A percentile compares a stretch with the other conserved stretches of the same genome.
These are phyloP conservation scores for Talaromyces islandicus DNA, from an alignment of 2,329 filamentous ascomycete species.

Conservation along the genomic window DNA sequence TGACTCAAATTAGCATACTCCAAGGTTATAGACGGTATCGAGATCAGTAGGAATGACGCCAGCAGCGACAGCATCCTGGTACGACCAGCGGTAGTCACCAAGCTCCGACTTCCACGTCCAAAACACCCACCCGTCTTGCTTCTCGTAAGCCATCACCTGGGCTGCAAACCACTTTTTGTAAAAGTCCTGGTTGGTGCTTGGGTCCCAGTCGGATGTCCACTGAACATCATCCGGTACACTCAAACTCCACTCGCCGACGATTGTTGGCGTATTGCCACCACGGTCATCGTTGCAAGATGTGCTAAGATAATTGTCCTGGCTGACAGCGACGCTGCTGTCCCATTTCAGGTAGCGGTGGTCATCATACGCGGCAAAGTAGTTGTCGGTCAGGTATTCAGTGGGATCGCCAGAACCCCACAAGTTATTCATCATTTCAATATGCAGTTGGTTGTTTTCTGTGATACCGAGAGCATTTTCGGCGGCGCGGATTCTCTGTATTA, in stretches of 20 bases:
- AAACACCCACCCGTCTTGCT: conserved; percentile 49
- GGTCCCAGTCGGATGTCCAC: conserved; percentile 40
- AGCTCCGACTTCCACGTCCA: conserved; percentile 55
- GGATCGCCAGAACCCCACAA: conserved; percentile 54
- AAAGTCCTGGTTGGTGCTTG: conserved; percentile 41
- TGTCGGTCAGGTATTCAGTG: conserved; percentile 38
- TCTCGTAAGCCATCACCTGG: conserved; percentile 52
- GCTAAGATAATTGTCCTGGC: conserved; percentile 46
- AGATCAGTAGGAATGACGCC: conserved; percentile 35
- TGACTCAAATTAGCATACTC: conserved; percentile 5
- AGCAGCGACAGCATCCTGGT: conserved; percentile 32
- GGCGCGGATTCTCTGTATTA: conserved; percentile 39
- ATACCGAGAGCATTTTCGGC: conserved; percentile 44
- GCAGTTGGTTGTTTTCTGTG: conserved; percentile 39
- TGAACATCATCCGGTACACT: conserved; percentile 46
- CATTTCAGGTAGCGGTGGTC: conserved; percentile 57
- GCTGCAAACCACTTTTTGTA: conserved; percentile 54
- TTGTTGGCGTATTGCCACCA: conserved; percentile 39
- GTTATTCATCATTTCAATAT: conserved; percentile 51
- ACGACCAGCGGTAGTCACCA: conserved; percentile 28
- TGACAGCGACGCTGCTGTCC: conserved; percentile 38
- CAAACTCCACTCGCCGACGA: conserved; percentile 57
- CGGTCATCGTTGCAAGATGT: conserved; percentile 47
- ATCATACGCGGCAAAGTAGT: conserved; percentile 48
- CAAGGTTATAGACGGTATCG: conserved; percentile 13